Percentiles rank a stretch among this genome's conserved stretches.
Conservation (phyloP, 1,284 basidiomycete species). For the Vanrija sp. region DNA sequence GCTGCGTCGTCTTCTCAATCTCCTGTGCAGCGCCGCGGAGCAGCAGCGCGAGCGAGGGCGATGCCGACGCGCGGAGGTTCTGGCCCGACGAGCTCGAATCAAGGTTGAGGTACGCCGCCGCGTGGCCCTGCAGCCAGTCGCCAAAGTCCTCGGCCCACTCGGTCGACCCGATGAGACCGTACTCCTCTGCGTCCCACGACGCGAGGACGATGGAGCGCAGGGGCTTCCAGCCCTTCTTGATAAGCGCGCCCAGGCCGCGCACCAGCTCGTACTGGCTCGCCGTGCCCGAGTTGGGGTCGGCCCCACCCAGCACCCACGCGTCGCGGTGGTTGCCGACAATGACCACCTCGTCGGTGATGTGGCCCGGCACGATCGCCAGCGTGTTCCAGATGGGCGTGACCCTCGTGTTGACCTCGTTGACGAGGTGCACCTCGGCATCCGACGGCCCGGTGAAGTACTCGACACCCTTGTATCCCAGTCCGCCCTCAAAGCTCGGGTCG, state of each 20-base stretch:
- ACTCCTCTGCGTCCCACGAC: conserved; percentile 92
- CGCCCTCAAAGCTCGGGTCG: conserved; percentile 51
- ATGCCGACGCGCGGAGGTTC: conserved; percentile 52
- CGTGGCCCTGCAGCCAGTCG: conserved; percentile 67
- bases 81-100: conserved; percentile 69
- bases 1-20: conserved; percentile 56
- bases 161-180: conserved; percentile 79
- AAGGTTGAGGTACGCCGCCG: conserved; percentile 81
- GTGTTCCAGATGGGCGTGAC: conserved; percentile 63
- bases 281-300: conserved; percentile 84
- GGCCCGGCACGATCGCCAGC: conserved; percentile 84
- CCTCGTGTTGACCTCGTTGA: conserved; percentile 63
- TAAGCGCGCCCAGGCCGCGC: conserved; percentile 70
- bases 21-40: conserved; percentile 64
- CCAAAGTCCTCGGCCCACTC: conserved; percentile 88
- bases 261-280: conserved; percentile 80
- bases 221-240: conserved; percentile 79
- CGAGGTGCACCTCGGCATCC: conserved; percentile 49
- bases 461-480: conserved; percentile 48
- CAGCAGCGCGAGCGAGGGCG: conserved; percentile 66
- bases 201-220: conserved; percentile 82
- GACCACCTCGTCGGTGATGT: conserved; percentile 78
- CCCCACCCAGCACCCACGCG: conserved; percentile 65
- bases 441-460: conserved; percentile 55
- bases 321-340: conserved; percentile 83